Base-by-base conservation (phyloP, 768 basidiomycete species). In the Lentinula edodes region DNA sequence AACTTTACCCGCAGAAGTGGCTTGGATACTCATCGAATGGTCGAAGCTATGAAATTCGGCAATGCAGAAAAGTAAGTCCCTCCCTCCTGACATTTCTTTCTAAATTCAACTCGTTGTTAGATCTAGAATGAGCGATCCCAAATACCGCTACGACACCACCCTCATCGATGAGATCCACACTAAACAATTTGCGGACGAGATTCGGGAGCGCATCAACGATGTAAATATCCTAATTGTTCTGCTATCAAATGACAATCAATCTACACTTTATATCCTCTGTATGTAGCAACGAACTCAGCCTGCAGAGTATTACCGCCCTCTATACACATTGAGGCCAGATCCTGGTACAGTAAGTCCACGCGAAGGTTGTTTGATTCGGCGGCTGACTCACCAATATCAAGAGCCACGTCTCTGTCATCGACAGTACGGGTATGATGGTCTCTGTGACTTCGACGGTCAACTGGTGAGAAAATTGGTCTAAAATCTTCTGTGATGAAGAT, bases 361-460 rank as follows among this genome's bases (percentile, higher is more conserved):
- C 3, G 2, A 3, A 28, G 28, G 28, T 28, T 28, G 28, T 28
- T 28, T 28, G 28, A 28, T 28, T 28, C 28, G 28, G 28, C 28
- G 28, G 28, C 28, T 28, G 28, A 28, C 3, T 28, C 28, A 28
- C 28, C 46, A 59, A 43, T 65, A 15, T 53, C 60, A 67, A 85
- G 77, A 88, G 86, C 41, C 89, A 90, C 65, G 71, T 85, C 20
- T 84, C 83, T 15, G 76, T 82, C 10, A 72, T 89, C 6, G 89
- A 90, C 70, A 72, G 75, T 60, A 74, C 81, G 63, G 88, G 89
- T 6, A 86, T 88, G 73, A 88, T 82, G 0, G 84, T 87, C 7
- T 69, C 83, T 7, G 66, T 91, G 18, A 90, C 89, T 1, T 83
- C 84, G 8, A 88, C 88, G 0, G 84, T 90, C 52, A 90, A 90